phyloP scores from a whole-genome alignment of 2,329 filamentous ascomycete genomes.

The Aspergillus flavus region DNA sequence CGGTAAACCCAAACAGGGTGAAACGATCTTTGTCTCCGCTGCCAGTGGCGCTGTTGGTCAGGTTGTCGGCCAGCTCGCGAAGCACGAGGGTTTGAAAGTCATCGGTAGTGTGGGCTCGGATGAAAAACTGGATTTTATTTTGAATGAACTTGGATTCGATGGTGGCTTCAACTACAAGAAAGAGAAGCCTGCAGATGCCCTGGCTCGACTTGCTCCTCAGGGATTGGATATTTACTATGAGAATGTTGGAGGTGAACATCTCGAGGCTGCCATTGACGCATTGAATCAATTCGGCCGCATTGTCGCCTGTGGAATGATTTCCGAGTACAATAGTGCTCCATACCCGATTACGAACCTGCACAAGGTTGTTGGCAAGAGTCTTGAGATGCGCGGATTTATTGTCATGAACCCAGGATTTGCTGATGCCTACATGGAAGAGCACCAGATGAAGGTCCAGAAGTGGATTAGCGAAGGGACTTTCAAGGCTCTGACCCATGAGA shows the following conservation, averaged over 20 bases:
- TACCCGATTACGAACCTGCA: constrained; percentile 70
- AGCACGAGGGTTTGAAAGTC: constrained; percentile 76
- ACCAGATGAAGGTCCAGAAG: constrained; percentile 73
- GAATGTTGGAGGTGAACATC: constrained; percentile 75
- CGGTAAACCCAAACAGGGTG: constrained; percentile 72
- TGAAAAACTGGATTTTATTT: constrained; percentile 76
- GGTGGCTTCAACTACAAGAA: constrained; percentile 87
- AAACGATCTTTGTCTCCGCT: constrained; percentile 80
- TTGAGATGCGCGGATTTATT: constrained; percentile 74
- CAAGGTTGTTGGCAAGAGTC: constrained; percentile 64
- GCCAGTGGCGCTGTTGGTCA: constrained; percentile 82
- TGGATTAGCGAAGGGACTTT: constrained; percentile 77
- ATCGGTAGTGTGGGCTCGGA: constrained; percentile 82
- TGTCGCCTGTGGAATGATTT: constrained; percentile 69
- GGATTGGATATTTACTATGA: constrained; percentile 85
- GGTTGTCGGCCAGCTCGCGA: constrained; percentile 80
- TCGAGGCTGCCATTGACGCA: constrained; percentile 66
- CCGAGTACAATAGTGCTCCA: constrained; percentile 72
- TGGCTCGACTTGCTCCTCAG: constrained; percentile 72
- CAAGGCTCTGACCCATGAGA: constrained; percentile 69
- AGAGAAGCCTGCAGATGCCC: constrained; percentile 68
- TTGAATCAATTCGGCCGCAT: constrained; percentile 70
- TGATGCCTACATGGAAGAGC: constrained; percentile 66
- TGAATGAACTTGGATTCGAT: constrained; percentile 70
- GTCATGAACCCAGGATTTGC: constrained; percentile 69